Percentiles rank a stretch among this genome's conserved stretches.
These are phyloP conservation scores for Aphanomyces invadans DNA, from an alignment of 352 stramenopile species.

Conservation along the genomic window DNA sequence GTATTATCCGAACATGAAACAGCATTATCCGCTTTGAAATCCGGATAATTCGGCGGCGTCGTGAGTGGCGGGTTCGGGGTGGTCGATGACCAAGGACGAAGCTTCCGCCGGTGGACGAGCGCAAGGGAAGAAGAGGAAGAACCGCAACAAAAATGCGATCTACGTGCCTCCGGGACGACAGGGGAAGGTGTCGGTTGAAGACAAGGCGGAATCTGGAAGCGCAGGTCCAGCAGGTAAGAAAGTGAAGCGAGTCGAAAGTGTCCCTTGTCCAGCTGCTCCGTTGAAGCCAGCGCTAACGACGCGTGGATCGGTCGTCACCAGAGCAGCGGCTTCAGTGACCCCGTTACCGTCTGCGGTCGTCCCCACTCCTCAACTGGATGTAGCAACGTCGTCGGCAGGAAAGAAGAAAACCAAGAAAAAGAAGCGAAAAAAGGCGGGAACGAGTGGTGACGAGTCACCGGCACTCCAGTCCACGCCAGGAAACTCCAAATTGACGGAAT, in stretches of 20 bases:
- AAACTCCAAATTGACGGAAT: background rate
- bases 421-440: background rate
- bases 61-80: too few relatives aligned
- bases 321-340: background rate
- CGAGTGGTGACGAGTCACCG: background rate
- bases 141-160: background rate
- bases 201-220: too few relatives aligned
- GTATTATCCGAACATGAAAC: too few relatives aligned
- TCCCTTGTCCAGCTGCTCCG: background rate
- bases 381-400: background rate
- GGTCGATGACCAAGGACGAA: background rate
- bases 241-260: background rate
- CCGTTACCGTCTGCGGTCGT: background rate
- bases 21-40: too few relatives aligned
- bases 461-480: too few relatives aligned
- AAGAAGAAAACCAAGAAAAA: background rate
- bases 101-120: background rate
- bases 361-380: background rate
- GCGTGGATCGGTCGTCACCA: background rate
- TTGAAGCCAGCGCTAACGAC: background rate
- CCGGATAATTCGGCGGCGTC: background rate
- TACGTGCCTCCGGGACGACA: slow-evolving; percentile 4
- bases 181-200: too few relatives aligned
- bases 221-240: background rate
- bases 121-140: slow-evolving; percentile 8